These are phyloP conservation scores for Collybia sp. DNA, from an alignment of 768 basidiomycete genomes.

Conservation along the genomic window DNA sequence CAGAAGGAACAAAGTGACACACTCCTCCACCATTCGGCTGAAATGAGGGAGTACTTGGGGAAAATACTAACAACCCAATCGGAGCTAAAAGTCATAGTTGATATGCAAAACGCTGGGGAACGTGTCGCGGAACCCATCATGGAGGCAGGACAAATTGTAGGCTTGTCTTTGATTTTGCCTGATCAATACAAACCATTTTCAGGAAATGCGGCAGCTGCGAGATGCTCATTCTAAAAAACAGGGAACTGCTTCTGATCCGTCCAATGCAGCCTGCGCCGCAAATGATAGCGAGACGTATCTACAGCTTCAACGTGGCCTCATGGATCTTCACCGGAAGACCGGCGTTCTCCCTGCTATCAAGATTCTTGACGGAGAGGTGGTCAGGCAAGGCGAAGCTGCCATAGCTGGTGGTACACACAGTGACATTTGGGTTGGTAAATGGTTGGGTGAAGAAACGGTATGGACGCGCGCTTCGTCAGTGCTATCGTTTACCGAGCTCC, in stretches of 20 bases:
- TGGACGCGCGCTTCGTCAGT: neutral
- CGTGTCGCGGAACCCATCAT: slow-evolving; percentile 42
- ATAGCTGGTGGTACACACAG: slow-evolving; percentile 50
- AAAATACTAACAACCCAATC: slow-evolving; percentile 30
- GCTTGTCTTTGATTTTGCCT: slow-evolving; percentile 1
- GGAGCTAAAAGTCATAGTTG: slow-evolving; percentile 30
- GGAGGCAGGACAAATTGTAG: slow-evolving; percentile 47
- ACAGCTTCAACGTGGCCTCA: slow-evolving; percentile 40
- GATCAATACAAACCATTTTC: slow-evolving; percentile 3
- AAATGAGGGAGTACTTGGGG: slow-evolving; percentile 32
- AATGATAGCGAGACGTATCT: slow-evolving; percentile 28
- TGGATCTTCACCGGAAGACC: slow-evolving; percentile 43
- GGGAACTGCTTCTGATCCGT: no score
- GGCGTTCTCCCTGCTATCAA: slow-evolving; percentile 51
- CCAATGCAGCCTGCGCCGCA: no score
- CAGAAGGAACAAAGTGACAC: slow-evolving; percentile 24
- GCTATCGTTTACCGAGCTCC: neutral
- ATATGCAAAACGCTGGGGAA: slow-evolving; percentile 35
- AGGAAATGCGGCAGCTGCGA: slow-evolving; percentile 26
- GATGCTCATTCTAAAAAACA: slow-evolving; percentile 6
- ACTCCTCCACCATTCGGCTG: slow-evolving; percentile 23
- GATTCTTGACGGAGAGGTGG: slow-evolving; percentile 48
- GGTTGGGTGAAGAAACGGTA: slow-evolving; percentile 52
- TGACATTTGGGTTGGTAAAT: slow-evolving; percentile 49
- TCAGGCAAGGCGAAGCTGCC: slow-evolving; percentile 29